Conservation (phyloP, 1,284 basidiomycete species). For the Cerrena zonata region DNA sequence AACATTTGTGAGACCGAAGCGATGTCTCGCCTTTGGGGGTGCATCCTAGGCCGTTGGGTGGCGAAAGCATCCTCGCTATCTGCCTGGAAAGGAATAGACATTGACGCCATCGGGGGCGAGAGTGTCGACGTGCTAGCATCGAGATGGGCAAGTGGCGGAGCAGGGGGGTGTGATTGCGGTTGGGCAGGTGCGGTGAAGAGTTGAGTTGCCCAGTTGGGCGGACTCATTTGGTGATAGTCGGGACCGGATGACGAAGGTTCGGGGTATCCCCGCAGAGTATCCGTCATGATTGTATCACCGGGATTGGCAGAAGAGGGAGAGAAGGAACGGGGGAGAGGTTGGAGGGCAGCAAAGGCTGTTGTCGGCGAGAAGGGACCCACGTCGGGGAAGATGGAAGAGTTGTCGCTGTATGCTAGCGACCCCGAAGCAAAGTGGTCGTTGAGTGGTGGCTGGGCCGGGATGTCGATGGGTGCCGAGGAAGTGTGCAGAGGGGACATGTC, state of each 20-base stretch:
- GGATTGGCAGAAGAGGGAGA: constrained; percentile 42
- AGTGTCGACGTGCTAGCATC: no score
- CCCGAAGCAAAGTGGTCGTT: constrained; percentile 22
- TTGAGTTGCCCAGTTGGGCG: constrained; percentile 58
- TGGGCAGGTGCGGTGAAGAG: constrained; percentile 39
- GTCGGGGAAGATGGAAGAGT: constrained; percentile 39
- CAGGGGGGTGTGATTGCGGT: constrained; percentile 15
- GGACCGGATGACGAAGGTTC: constrained; percentile 49
- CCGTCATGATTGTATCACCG: constrained; percentile 24
- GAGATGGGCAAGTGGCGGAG: constrained; percentile 15
- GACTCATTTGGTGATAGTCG: constrained; percentile 44
- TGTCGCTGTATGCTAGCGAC: constrained; percentile 26
- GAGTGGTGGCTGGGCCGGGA: constrained; percentile 38
- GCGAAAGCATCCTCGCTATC: constrained; percentile 26
- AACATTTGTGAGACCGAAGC: constrained; percentile 56
- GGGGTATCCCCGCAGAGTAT: constrained; percentile 16
- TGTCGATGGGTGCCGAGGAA: constrained; percentile 50
- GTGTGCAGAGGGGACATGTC: constrained; percentile 40
- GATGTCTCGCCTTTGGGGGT: constrained; percentile 20
- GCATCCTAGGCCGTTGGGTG: constrained; percentile 26
- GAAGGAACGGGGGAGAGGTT: constrained; percentile 51
- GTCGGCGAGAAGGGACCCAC: constrained; percentile 52
- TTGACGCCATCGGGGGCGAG: not conserved
- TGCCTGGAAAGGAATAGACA: constrained; percentile 14
- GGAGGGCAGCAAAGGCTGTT: constrained; percentile 48